Conservation (phyloP, 768 basidiomycete species). For the Boletus vermiculosoides region DNA sequence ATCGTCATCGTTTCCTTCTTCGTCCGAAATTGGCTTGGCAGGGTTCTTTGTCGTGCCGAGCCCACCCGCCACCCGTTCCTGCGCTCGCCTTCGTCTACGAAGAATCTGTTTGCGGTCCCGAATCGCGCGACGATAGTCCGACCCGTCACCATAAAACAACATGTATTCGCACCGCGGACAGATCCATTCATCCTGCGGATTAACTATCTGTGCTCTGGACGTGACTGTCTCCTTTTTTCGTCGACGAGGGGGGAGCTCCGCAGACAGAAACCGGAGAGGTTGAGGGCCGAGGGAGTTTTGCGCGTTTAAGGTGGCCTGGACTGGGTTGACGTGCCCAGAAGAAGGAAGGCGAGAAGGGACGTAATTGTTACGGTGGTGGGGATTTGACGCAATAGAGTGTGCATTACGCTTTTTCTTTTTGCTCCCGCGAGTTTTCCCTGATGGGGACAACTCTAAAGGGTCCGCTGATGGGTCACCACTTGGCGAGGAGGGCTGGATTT, state of each 20-base stretch:
- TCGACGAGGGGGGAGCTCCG: slow-evolving; percentile 58
- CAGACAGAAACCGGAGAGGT: slow-evolving; percentile 64
- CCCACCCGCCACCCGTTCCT: slow-evolving; percentile 57
- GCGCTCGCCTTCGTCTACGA: slow-evolving; percentile 63
- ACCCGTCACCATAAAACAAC: slow-evolving; percentile 85
- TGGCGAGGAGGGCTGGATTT: slow-evolving; percentile 34
- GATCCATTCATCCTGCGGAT: slow-evolving; percentile 85
- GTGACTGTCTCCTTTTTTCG: slow-evolving; percentile 29
- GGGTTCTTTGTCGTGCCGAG: slow-evolving; percentile 23
- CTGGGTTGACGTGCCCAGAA: slow-evolving; percentile 39
- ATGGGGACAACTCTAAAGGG: slow-evolving; percentile 38
- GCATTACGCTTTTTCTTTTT: slow-evolving; percentile 96
- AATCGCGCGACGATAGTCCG: slow-evolving; percentile 61
- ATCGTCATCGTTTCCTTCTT: slow-evolving; percentile 24
- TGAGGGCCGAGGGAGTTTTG: slow-evolving; percentile 56
- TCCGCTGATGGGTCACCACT: slow-evolving; percentile 39
- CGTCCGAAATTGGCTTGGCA: slow-evolving; percentile 22
- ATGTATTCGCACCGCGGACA: slow-evolving; percentile 94
- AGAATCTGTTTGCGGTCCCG: slow-evolving; percentile 78
- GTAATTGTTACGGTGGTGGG: slow-evolving; percentile 94
- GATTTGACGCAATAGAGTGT: slow-evolving; percentile 90
- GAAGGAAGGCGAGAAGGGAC: slow-evolving; percentile 78
- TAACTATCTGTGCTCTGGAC: slow-evolving; percentile 40
- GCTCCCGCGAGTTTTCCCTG: slow-evolving; percentile 29
- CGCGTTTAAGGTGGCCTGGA: slow-evolving; percentile 41